Base-by-base conservation (phyloP, 164 flowering plant species). In the Vitis amurensis region DNA sequence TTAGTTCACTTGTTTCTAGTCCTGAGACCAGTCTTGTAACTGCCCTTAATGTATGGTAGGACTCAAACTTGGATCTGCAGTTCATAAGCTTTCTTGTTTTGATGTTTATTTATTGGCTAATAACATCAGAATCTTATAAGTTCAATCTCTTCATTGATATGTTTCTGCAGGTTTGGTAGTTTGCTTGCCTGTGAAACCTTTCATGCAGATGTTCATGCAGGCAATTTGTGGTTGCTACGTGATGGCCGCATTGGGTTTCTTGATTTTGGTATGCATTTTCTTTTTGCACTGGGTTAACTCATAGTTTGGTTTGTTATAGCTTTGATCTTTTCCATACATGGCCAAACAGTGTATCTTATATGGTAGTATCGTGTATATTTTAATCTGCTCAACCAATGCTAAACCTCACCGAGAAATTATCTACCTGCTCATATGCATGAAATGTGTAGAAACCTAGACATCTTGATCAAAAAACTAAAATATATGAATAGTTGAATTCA, bases 121-220 rank as follows among this genome's bases (percentile, higher is more conserved):
- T 10, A 53, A 55, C 12, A 0, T 48, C 3, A 16, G 51, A 23
- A n/a, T 4, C 65, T 50, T 53, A 44, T 9, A 23, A 31, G 17
- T 3, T 61, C 14, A 14, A 61, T 61, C 44, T 31, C 50, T 19
- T n/a, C 6, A 15, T 16, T 56, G 59, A 9, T 58, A 58, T 61
- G 19, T 23, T 48, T 70, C 12, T 83, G 76, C 86, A 94, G 98
- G 98, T 94, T 92, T 91, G 98, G 98, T 61, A 94, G 98, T 75
- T 79, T 94, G 86, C 95, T 92, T 81, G 93, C 89, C 3, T 91
- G 97, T 78, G 98, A 94, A 72, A 75, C 87, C 58, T 94, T 94
- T 71, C 98, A 94, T 83, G 98, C 98, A 50, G 98, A 94, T 86
- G 97, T 94, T 3, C 98, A 94, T 84, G 98, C 97, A 14, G 98